Percentiles rank a stretch among this genome's conserved stretches.
Conservation (phyloP, 305 asterid species). For the Striga hermonthica region DNA sequence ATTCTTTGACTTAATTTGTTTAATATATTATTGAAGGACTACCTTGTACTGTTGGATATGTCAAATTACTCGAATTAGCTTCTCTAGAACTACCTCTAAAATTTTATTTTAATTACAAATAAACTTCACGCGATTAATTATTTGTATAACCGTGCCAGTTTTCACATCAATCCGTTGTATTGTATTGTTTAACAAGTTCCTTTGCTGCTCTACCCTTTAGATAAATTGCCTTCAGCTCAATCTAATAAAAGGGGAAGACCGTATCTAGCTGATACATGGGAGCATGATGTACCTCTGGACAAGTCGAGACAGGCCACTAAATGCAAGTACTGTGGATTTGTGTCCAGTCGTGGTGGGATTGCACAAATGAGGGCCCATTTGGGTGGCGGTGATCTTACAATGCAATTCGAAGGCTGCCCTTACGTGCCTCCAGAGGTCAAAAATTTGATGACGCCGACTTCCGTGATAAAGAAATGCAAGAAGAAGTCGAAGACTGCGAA, state of each 20-base stretch:
- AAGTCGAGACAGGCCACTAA: constrained; percentile 39
- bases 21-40: neutral
- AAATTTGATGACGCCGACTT: constrained; percentile 35
- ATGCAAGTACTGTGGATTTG: constrained; percentile 51
- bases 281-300: constrained; percentile 46
- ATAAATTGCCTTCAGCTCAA: constrained; percentile 27
- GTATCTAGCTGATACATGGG: constrained; percentile 47
- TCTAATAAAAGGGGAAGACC: constrained; percentile 37
- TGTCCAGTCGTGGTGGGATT: constrained; percentile 48
- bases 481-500: constrained; percentile 28
- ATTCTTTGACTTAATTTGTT: neutral
- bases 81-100: too few species aligned
- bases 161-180: neutral
- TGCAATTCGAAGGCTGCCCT: constrained; percentile 44
- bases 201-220: neutral
- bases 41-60: neutral
- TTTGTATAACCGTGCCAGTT: neutral
- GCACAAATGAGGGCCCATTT: constrained; percentile 45
- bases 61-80: too few species aligned
- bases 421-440: constrained; percentile 39
- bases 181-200: constrained; percentile 8
- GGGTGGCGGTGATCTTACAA: constrained; percentile 44
- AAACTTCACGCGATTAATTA: neutral
- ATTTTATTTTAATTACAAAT: too few species aligned
- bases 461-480: constrained; percentile 26